phyloP scores from a whole-genome alignment of 148 eudicot genomes.

The Chenopodium berlandieri region DNA sequence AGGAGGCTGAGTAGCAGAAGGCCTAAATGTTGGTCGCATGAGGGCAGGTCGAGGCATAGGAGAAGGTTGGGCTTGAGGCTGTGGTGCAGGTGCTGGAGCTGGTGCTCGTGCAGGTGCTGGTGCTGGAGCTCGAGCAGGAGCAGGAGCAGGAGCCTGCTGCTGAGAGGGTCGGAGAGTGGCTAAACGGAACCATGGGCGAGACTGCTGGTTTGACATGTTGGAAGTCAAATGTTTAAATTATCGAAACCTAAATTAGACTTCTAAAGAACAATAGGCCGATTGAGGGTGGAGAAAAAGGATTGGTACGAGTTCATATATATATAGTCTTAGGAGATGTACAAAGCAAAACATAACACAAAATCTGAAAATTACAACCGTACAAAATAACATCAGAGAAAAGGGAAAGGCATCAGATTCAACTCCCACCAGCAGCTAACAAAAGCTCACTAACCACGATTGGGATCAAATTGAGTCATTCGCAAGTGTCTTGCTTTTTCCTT shows the following conservation, averaged over 20 bases:
- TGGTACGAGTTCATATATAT: slow-evolving; percentile 28
- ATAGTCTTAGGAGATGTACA: slow-evolving; percentile 27
- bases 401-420: slow-evolving; percentile 50
- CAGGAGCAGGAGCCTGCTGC: slow-evolving; percentile 15
- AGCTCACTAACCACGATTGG: slow-evolving; percentile 35
- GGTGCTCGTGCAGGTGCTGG: background rate
- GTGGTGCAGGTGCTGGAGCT: background rate
- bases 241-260: background rate
- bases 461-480: slow-evolving; percentile 35
- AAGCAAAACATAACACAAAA: slow-evolving; percentile 3
- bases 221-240: slow-evolving; percentile 3
- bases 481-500: slow-evolving; percentile 18
- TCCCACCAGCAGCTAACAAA: slow-evolving; percentile 35
- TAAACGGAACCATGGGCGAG: slow-evolving; percentile 52
- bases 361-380: slow-evolving; percentile 5
- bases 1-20: too few species aligned
- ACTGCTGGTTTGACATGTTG: slow-evolving; percentile 47
- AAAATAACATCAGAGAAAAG: slow-evolving; percentile 11
- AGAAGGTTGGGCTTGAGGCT: too few species aligned
- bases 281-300: slow-evolving; percentile 8
- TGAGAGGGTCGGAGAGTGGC: slow-evolving; percentile 32
- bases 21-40: too few species aligned
- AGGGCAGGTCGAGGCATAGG: too few species aligned
- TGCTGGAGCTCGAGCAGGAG: slow-evolving; percentile 16
- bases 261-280: background rate